Base-by-base conservation (phyloP, 306 rosid species). In the Betula pendula region DNA sequence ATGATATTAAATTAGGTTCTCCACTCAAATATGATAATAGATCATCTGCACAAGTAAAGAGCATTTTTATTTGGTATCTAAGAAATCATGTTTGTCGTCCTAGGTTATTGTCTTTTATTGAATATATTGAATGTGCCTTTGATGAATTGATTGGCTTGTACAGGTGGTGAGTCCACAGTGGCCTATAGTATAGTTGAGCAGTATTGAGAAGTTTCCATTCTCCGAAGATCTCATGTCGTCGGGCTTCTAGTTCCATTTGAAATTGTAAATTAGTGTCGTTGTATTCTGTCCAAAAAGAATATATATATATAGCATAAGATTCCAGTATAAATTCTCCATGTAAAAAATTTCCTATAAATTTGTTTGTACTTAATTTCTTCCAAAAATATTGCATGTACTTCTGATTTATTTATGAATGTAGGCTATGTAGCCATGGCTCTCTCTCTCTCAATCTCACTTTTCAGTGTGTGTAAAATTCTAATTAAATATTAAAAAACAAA, bases 141-240 rank as follows among this genome's bases (percentile, higher is more conserved):
- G n/a, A 33, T 51, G 11, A 47, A 0, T 47, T 72, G 51, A 52
- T 73, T 73, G 74, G 62, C 59, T 76, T 53, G 31, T 85, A 89
- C 93, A 95, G 99, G 96, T 88, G 11, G 97, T 90, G 82, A 95
- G 97, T 87, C 99, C 97, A 56, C 97, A 95, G 72, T 95, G 97
- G 97, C 97, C 99, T 13, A 82, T 70, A 87, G 96, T 86, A 29
- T 92, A 90, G 80, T 44, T 29, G 47, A 22, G 19, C 59, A 31
- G 27, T 35, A 73, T 68, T 45, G 29, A 44, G 45, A 16, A 35
- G 40, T 44, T 35, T 43, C 60, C 33, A 17, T 78, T 79, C 40
- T 67, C 27, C 48, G 8, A 17, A 25, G 24, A 38, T 9, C 48
- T 38, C 14, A 38, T 9, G 70, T 35, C 6, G 70, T 35, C 6